Percentiles rank a stretch among this genome's conserved stretches.
Conservation (phyloP, 495 filamentous ascomycete species). For the Penicillium argentinense region DNA sequence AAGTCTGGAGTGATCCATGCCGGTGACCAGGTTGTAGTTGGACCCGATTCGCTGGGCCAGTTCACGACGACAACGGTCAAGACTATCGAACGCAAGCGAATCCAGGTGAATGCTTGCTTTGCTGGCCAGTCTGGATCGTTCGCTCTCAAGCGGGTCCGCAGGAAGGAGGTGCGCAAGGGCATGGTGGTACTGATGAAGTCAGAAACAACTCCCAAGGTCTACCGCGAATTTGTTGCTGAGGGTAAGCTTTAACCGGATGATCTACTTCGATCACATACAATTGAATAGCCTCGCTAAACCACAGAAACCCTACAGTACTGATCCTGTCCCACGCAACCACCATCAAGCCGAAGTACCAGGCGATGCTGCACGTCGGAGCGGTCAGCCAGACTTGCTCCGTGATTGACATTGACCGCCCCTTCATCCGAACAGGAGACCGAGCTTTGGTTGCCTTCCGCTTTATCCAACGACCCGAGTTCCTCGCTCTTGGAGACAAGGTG, state of each 20-base stretch:
- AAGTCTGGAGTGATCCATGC: conserved; percentile 82
- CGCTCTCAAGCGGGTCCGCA: conserved; percentile 77
- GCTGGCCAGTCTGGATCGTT: conserved; percentile 94
- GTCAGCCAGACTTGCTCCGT: conserved; percentile 95
- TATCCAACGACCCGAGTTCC: conserved; percentile 92
- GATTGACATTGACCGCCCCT: conserved; percentile 95
- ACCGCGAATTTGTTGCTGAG: conserved; percentile 91
- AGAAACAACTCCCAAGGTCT: conserved; percentile 73
- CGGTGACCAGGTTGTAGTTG: conserved; percentile 85
- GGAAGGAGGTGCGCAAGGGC: conserved; percentile 95
- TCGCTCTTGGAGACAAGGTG: conserved; percentile 83
- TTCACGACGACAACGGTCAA: conserved; percentile 89
- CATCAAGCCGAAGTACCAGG: conserved; percentile 96
- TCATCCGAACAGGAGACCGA: conserved; percentile 90
- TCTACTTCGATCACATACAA: neutral
- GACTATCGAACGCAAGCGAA: conserved; percentile 93
- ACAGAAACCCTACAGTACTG: conserved; percentile 70
- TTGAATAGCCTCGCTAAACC: conserved; percentile 16
- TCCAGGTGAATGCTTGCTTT: conserved; percentile 82
- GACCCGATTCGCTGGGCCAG: conserved; percentile 87
- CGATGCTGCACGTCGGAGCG: conserved; percentile 96
- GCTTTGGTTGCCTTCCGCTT: conserved; percentile 92
- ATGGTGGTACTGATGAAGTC: conserved; percentile 94
- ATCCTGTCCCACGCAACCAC: conserved; percentile 98
- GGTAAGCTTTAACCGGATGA: conserved; percentile 43